phyloP scores from a whole-genome alignment of 108 stramenopile genomes.

The Nitzschia sp. region DNA sequence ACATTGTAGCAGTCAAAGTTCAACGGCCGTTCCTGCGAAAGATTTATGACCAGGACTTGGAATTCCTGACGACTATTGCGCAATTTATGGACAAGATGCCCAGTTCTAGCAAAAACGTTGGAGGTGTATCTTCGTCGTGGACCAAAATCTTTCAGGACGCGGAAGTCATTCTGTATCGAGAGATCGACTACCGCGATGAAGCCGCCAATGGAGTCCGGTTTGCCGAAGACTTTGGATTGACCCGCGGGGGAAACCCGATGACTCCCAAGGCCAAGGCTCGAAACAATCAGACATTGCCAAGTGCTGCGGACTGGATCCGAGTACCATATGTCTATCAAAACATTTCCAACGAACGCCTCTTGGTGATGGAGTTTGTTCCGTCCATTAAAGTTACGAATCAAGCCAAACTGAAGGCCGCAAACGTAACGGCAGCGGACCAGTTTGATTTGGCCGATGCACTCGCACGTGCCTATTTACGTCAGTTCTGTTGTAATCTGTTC shows the following conservation, averaged over 20 bases:
- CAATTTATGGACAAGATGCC: constrained; percentile 62
- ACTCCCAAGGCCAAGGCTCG: constrained; percentile 49
- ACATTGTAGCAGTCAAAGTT: constrained; percentile 88
- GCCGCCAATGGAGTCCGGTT: constrained; percentile 88
- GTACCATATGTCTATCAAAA: constrained; percentile 70
- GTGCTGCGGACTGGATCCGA: constrained; percentile 81
- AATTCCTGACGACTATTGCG: constrained; percentile 81
- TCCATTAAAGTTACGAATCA: constrained; percentile 77
- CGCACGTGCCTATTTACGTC: constrained; percentile 77
- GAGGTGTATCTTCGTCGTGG: constrained; percentile 84
- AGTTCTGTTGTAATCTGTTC: constrained; percentile 81
- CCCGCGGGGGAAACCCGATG: constrained; percentile 60
- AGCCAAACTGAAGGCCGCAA: constrained; percentile 61
- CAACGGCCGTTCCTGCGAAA: constrained; percentile 83
- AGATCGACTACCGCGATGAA: constrained; percentile 96
- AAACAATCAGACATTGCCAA: constrained; percentile 63
- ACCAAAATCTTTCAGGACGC: constrained; percentile 85
- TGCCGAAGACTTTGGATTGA: constrained; percentile 83
- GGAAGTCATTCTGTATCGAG: constrained; percentile 89
- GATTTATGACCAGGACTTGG: constrained; percentile 91
- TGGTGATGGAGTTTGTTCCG: constrained; percentile 88
- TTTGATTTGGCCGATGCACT: constrained; percentile 74
- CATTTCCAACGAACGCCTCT: constrained; percentile 62
- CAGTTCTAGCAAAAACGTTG: constrained; percentile 46
- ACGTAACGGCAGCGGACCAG: constrained; percentile 64